Evolutionary conservation across 148 eudicot species (phyloP), one percentile per base, ranked within the genome.

Genomic region (Polygonum aviculare): DNA sequence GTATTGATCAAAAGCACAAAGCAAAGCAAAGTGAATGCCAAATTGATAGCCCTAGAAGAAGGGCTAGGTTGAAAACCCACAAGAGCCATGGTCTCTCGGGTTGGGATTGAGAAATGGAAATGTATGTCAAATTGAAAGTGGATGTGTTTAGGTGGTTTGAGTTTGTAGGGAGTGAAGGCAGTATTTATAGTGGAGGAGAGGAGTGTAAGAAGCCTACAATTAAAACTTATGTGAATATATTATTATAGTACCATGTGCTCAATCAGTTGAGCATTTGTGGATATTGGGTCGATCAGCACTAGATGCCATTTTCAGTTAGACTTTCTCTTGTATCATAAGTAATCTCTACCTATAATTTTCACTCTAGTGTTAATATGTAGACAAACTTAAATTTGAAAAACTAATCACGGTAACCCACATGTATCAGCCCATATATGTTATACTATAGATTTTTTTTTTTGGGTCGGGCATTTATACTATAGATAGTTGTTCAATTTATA

Each of bases 221-320:
- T 44, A 6, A 52, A n/a, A 26, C 31, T 52, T 16, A 54, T 60
- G 19, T 21, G 31, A 9, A 55, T 14, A 15, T 6, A 15, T 52
- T 5, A 4, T 50, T 0, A 57, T 57, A 57, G 6, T 21, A 10
- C n/a, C 72, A 67, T 67, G 44, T 67, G 44, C 44, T 35, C 19
- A 26, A 26, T 26, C 31, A 36, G 72, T 15, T 15, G 72, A 67
- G 72, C 45, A 35, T 36, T 19, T 67, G 38, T 36, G 44, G 72
- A 8, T 67, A 60, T 60, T 22, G 69, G 69, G n/a, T n/a, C n/a
- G n/a, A n/a, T 60, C 69, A 38, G 45, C 72, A 67, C 36, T 45
- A 67, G 38, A 67, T 15, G 0, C 41, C 36, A 67, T 38, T 67
- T 60, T 16, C 44, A 16, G 72, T 67, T 67, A 36, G 45, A 67